Percentiles rank a stretch among this genome's conserved stretches.
Evolutionary conservation across 2,329 filamentous ascomycete species (phyloP).

Genomic region (Alternaria incomplexa): DNA sequence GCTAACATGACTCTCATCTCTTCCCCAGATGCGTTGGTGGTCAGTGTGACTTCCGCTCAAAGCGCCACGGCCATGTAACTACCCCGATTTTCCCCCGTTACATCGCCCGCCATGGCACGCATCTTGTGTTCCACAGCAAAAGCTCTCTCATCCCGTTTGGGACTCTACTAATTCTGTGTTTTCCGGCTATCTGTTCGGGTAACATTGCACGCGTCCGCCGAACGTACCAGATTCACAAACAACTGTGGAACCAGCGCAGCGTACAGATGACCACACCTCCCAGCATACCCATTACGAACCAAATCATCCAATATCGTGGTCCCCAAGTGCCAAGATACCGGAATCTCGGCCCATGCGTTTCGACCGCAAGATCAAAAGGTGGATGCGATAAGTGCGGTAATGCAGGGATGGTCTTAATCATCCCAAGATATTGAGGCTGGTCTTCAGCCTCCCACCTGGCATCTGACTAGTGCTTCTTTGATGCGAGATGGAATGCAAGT

Average conservation of each 20-base stretch:
- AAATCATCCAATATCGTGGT: background rate
- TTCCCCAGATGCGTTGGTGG: background rate
- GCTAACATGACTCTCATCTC: background rate
- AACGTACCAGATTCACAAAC: background rate
- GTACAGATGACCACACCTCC: background rate
- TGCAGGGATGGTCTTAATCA: background rate
- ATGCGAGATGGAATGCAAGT: background rate
- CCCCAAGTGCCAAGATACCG: background rate
- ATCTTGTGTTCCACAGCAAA: background rate
- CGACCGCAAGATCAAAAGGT: background rate
- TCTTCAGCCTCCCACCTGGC: background rate
- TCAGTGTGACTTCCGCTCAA: background rate
- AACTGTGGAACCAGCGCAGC: background rate
- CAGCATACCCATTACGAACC: background rate
- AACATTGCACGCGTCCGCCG: background rate
- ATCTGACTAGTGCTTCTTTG: background rate
- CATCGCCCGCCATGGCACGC: background rate
- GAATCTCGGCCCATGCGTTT: background rate
- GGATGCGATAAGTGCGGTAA: background rate
- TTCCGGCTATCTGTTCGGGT: background rate
- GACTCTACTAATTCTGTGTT: background rate
- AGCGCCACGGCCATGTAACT: background rate
- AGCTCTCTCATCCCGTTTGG: background rate
- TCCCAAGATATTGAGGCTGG: background rate
- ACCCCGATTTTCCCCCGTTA: background rate